Evolutionary conservation across 108 stramenopile species (phyloP), one percentile per base, ranked within the genome.

Genomic region (Chaetoceros muelleri): DNA sequence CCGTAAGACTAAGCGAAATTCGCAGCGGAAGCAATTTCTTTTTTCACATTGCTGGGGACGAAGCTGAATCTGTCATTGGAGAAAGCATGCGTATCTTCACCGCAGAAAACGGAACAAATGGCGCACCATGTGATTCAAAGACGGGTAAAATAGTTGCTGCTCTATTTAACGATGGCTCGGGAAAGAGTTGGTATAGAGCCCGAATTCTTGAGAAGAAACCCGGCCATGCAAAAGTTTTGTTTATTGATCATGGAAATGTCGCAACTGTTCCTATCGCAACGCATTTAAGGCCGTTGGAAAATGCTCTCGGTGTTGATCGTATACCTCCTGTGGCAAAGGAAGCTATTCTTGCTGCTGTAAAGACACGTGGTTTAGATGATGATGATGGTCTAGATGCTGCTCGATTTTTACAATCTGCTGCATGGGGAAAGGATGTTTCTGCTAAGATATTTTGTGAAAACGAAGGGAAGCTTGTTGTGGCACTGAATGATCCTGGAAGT

Each of bases 201-300:
- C 85, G 88, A 60, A 70, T 99, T 28, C 22, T 86, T 18, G 92
- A 88, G 64, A 74, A 65, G 23, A 55, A 60, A 26, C 57, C 40
- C 13, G 74, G 72, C 44, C 73, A 71, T 17, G 25, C 22, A 26
- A 85, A 83, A 55, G 79, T 75, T 0, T 66, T 82, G 2, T 98
- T 93, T 68, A 60, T 99, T 40, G 98, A 99, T 85, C 95, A 95
- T 67, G 98, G 98, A 58, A 99, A 99, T 73, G 70, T 79, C 19
- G 90, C 82, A 3, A 65, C 72, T 28, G 95, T 96, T 1, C 69
- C 83, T 3, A 49, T 80, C 28, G 67, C 82, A 13, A 72, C 71
- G 44, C 79, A 87, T 53, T 69, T 95, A 44, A 85, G 95, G 26
- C 92, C 95, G 25, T 75, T 97, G 8, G 94, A 95, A 67, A 44